These are phyloP conservation scores for Silene noctiflora DNA, from an alignment of 179 eudicot genomes.

Conservation along the genomic window DNA sequence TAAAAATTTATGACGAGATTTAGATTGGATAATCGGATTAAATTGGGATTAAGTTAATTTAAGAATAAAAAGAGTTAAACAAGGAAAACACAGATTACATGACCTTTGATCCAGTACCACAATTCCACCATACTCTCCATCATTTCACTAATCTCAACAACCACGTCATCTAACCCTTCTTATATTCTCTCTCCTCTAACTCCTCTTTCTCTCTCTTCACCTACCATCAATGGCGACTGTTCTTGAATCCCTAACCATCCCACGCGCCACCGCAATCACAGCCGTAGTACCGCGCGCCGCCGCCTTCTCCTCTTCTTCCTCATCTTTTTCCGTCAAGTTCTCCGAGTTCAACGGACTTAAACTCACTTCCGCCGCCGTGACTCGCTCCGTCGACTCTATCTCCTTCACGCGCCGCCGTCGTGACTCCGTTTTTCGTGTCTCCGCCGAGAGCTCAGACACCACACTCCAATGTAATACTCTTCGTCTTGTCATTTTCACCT, in stretches of 20 bases:
- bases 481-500: neutral
- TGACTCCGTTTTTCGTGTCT: slow-evolving; percentile 47
- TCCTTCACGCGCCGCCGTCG: slow-evolving; percentile 16
- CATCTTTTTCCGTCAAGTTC: slow-evolving; percentile 31
- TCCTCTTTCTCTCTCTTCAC: slow-evolving; percentile 20
- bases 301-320: neutral
- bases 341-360: slow-evolving; percentile 48
- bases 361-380: slow-evolving; percentile 28
- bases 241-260: slow-evolving; percentile 43
- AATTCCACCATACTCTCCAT: neutral
- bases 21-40: too few relatives aligned
- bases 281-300: slow-evolving; percentile 26
- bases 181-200: slow-evolving; percentile 5
- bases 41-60: too few relatives aligned
- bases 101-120: neutral
- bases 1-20: too few relatives aligned
- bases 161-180: neutral
- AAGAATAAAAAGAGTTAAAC: neutral
- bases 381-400: slow-evolving; percentile 22
- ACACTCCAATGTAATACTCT: slow-evolving; percentile 49
- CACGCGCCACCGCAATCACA: slow-evolving; percentile 25
- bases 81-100: neutral
- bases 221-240: slow-evolving; percentile 44
- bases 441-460: slow-evolving; percentile 44
- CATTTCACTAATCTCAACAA: neutral